Evolutionary conservation across 768 basidiomycete genomes (phyloP).

Genomic region (Mycena olivaceomarginata): DNA sequence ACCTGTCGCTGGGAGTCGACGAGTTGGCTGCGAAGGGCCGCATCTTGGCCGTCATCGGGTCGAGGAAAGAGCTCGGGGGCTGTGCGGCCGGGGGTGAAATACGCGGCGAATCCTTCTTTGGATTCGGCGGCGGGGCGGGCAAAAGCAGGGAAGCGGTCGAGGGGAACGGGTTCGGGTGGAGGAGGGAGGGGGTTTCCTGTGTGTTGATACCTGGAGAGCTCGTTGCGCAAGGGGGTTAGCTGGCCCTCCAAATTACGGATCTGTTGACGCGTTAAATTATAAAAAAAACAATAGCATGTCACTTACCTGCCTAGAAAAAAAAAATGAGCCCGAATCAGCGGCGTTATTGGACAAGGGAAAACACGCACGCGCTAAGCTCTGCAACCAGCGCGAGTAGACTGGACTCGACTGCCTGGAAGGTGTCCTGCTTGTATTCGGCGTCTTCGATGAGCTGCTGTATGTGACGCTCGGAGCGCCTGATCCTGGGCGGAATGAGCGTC

Average conservation of each 20-base stretch:
- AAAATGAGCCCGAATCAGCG: no score
- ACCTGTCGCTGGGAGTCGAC: constrained; percentile 86
- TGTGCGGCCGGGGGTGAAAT: constrained; percentile 28
- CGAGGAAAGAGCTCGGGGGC: background rate
- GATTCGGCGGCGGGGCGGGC: constrained; percentile 53
- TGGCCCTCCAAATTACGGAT: constrained; percentile 53
- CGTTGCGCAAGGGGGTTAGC: constrained; percentile 58
- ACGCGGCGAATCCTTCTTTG: constrained; percentile 39
- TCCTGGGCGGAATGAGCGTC: constrained; percentile 28
- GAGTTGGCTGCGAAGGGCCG: constrained; percentile 79
- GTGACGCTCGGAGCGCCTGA: constrained; percentile 3
- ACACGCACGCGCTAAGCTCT: constrained; percentile 32
- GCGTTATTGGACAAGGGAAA: background rate
- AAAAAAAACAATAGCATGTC: background rate
- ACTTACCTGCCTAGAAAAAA: constrained; percentile 45
- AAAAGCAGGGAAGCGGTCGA: constrained; percentile 65
- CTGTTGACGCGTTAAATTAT: constrained; percentile 35
- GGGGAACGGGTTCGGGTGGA: constrained; percentile 73
- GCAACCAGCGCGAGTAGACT: constrained; percentile 26
- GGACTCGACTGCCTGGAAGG: constrained; percentile 35
- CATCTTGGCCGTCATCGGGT: constrained; percentile 77
- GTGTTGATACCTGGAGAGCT: constrained; percentile 54
- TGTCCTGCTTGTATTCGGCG: constrained; percentile 13
- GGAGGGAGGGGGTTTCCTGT: constrained; percentile 71
- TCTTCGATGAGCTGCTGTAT: constrained; percentile 20